Evolutionary conservation across 2,329 filamentous ascomycete genomes (phyloP), one percentile per base, ranked within the genome.

Genomic region (Ophiostoma sp.): DNA sequence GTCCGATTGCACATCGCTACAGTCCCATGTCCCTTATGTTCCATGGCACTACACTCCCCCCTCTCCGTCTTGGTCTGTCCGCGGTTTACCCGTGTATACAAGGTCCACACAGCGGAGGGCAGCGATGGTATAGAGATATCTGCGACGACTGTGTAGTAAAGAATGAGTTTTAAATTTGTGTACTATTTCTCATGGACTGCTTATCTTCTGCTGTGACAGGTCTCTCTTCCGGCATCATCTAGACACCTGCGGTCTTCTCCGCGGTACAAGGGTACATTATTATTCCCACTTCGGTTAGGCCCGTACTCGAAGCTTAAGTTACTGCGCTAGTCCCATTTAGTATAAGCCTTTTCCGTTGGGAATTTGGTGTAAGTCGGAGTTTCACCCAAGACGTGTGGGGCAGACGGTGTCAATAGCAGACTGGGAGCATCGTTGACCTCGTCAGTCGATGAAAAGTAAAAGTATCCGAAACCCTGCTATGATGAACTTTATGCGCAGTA

Each of bases 301-400:
- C 52, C n/a, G 27, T 57, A 27, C 27, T 27, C 11, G 52, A 27
- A 57, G 8, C 52, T 23, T 57, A 27, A 31, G 2, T 10, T 27
- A 1, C 0, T 13, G 23, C n/a, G 52, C 52, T 23, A 15, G 52
- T 27, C 4, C 13, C n/a, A 2, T 57, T 27, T 31, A 0, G 52
- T 27, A 17, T 27, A 23, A 6, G n/a, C 60, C 20, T 35, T 41
- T 27, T 41, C 20, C 23, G 76, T 78, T 67, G 31, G 27, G 27
- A 17, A 6, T 62, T 31, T 62, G 57, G 33, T 64, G 60, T 64
- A 36, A 64, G 60, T 64, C 60, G 60, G 60, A 64, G 31, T 62
- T 62, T 35, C 10, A 17, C 57, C 54, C 57, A 62, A 6, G 15
- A 60, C 4, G 15, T 60, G 57, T 62, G 57, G 57, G 57, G 27